Percentiles rank a stretch among this genome's conserved stretches.
These are phyloP conservation scores for Daucus carota DNA, from an alignment of 129 eudicot genomes.

Conservation along the genomic window DNA sequence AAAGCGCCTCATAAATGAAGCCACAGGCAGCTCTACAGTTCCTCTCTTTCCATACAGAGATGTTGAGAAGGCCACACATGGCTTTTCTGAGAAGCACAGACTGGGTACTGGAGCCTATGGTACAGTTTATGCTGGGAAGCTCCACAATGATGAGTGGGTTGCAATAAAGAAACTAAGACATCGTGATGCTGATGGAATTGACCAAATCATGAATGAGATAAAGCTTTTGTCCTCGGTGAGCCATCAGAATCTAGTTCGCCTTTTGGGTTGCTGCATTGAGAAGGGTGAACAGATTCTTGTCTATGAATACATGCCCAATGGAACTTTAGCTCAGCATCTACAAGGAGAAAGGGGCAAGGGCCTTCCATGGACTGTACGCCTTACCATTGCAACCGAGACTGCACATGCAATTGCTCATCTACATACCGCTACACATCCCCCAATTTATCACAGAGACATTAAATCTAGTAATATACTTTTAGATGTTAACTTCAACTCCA, in stretches of 20 bases:
- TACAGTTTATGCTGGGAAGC: constrained; percentile 81
- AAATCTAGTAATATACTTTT: constrained; percentile 87
- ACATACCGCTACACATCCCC: constrained; percentile 71
- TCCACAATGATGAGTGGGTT: constrained; percentile 66
- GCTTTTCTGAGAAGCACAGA: constrained; percentile 63
- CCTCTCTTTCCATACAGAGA: constrained; percentile 69
- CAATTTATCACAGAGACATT: constrained; percentile 83
- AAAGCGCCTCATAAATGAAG: constrained; percentile 63
- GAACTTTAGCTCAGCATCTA: constrained; percentile 77
- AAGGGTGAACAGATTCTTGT: constrained; percentile 89
- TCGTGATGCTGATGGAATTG: constrained; percentile 47
- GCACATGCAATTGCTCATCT: constrained; percentile 87
- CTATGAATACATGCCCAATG: constrained; percentile 85
- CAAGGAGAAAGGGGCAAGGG: constrained; percentile 74
- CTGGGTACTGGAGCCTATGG: constrained; percentile 92
- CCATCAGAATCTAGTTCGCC: constrained; percentile 87
- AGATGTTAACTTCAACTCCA: constrained; percentile 55
- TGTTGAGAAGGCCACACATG: constrained; percentile 65
- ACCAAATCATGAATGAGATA: constrained; percentile 89
- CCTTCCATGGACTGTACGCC: constrained; percentile 74
- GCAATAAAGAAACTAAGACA: constrained; percentile 71
- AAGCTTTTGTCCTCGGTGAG: constrained; percentile 88
- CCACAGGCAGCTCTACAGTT: constrained; percentile 54
- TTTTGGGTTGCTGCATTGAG: constrained; percentile 84
- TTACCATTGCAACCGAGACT: constrained; percentile 74